Conservation (phyloP, 257 asterid species). For the Fraxinus americana region DNA sequence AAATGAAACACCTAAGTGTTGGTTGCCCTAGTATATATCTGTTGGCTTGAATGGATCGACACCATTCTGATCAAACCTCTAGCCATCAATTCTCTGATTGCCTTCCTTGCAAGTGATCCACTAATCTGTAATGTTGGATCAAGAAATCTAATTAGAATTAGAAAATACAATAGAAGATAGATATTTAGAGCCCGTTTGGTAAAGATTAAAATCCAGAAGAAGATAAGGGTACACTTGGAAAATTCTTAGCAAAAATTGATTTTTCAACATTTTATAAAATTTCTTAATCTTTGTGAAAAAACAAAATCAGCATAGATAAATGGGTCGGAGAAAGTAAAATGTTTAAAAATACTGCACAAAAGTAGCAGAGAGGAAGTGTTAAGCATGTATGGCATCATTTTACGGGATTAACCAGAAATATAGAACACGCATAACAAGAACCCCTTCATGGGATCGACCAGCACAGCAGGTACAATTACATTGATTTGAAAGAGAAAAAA, state of each 20-base stretch:
- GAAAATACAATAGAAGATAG: not conserved
- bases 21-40: conserved; percentile 55
- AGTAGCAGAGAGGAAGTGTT: no score
- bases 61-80: conserved; percentile 45
- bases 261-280: no score
- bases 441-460: not conserved
- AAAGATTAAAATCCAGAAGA: no score
- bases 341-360: no score
- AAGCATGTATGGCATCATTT: no score
- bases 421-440: not conserved
- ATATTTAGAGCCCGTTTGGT: no score
- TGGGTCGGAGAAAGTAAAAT: no score
- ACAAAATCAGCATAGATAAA: no score
- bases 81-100: conserved; percentile 45
- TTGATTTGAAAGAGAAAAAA: no score
- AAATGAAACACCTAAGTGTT: conserved; percentile 31
- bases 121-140: conserved; percentile 32
- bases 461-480: not conserved
- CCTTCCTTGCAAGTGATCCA: conserved; percentile 58
- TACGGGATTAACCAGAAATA: not conserved
- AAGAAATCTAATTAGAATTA: not conserved
- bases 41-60: conserved; percentile 53
- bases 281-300: no score
- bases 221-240: no score
- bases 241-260: no score